Evolutionary conservation across 1,139 yeast species (phyloP).

Genomic region (Geotrichum reessii): DNA sequence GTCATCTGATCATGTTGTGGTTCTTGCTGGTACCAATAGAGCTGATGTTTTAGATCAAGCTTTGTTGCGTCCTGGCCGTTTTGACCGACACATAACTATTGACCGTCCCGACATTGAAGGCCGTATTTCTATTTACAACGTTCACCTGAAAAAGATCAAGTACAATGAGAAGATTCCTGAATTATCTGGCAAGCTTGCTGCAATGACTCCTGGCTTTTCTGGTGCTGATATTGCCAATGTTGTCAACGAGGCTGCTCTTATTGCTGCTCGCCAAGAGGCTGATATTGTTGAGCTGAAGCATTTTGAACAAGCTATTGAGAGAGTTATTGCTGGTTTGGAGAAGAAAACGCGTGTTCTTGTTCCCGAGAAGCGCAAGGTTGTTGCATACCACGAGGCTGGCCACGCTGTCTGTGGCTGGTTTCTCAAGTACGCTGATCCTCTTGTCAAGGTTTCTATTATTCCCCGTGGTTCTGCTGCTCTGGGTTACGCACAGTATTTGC

Average conservation of each 20-base stretch:
- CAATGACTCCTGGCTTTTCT: constrained; percentile 95
- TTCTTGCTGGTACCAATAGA: constrained; percentile 97
- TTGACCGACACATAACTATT: constrained; percentile 91
- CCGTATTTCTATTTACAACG: constrained; percentile 83
- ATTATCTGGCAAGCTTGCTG: constrained; percentile 81
- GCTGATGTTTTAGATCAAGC: constrained; percentile 97
- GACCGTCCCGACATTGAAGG: constrained; percentile 98
- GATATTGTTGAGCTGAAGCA: constrained; percentile 85
- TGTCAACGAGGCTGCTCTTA: constrained; percentile 96
- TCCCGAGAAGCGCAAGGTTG: constrained; percentile 85
- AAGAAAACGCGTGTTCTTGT: constrained; percentile 97
- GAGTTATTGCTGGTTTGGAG: constrained; percentile 96
- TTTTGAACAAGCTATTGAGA: constrained; percentile 98
- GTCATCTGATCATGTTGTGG: constrained; percentile 86
- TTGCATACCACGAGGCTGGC: constrained; percentile 98
- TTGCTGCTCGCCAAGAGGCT: constrained; percentile 90
- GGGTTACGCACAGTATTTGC: constrained; percentile 94
- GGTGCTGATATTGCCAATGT: constrained; percentile 96
- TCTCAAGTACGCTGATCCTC: constrained; percentile 91
- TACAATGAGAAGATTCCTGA: constrained; percentile 77
- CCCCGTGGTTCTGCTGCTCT: constrained; percentile 97
- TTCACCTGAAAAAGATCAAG: constrained; percentile 89
- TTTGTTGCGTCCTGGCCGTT: constrained; percentile 95
- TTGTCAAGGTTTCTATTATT: constrained; percentile 92
- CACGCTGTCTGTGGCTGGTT: constrained; percentile 95